Conservation (phyloP, 2,329 filamentous ascomycete genomes). For the Fusarium sp. region DNA sequence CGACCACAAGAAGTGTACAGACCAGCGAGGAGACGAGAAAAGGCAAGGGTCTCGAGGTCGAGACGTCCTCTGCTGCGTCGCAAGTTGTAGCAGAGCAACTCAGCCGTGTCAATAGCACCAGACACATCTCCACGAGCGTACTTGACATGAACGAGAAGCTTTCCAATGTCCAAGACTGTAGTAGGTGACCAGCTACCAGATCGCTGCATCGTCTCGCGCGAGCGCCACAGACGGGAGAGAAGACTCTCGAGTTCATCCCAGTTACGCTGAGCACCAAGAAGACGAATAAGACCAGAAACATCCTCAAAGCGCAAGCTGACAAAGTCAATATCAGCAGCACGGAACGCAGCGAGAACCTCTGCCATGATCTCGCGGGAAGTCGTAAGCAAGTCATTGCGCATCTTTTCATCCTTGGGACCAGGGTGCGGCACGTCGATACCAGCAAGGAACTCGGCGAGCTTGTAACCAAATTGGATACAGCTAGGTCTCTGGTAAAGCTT, state of each 20-base stretch:
- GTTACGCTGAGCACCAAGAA: slow-evolving; percentile 58
- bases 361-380: slow-evolving; percentile 40
- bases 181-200: slow-evolving; percentile 36
- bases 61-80: slow-evolving; percentile 40
- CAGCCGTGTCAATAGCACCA: slow-evolving; percentile 37
- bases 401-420: slow-evolving; percentile 42
- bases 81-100: slow-evolving; percentile 42
- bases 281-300: slow-evolving; percentile 54
- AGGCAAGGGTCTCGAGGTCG: slow-evolving; percentile 38
- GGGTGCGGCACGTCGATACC: slow-evolving; percentile 50
- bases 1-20: slow-evolving; percentile 30
- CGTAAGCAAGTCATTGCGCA: slow-evolving; percentile 29
- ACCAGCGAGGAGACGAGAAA: slow-evolving; percentile 39
- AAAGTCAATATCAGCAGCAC: slow-evolving; percentile 54
- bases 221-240: slow-evolving; percentile 36
- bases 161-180: slow-evolving; percentile 38
- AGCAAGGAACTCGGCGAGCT: slow-evolving; percentile 55
- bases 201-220: slow-evolving; percentile 35
- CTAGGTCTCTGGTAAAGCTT: slow-evolving; percentile 51
- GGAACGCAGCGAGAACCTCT: slow-evolving; percentile 53
- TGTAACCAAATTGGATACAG: slow-evolving; percentile 55
- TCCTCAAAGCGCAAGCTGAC: slow-evolving; percentile 54
- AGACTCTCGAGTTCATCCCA: slow-evolving; percentile 54
- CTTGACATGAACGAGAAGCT: slow-evolving; percentile 38
- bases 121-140: slow-evolving; percentile 22